Evolutionary conservation across 495 filamentous ascomycete species (phyloP).

Genomic region (Xylaria palmicola): DNA sequence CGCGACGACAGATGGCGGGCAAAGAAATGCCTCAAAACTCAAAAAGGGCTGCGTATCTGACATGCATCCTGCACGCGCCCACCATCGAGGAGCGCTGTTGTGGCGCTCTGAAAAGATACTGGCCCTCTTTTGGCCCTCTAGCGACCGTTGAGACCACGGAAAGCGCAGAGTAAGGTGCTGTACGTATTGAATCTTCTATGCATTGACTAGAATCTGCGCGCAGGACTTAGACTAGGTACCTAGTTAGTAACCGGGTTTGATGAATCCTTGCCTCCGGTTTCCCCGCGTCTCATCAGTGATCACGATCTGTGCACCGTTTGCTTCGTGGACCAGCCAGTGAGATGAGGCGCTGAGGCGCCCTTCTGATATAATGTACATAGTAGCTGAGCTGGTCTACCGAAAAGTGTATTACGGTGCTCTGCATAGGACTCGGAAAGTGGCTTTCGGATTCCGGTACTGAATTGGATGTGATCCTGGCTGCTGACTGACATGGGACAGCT

Average conservation of each 20-base stretch:
- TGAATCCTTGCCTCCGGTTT: not conserved
- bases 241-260: not conserved
- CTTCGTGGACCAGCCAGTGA: not conserved
- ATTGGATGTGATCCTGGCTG: slow-evolving; percentile 1
- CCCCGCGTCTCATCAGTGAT: not conserved
- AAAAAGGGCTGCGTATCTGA: too few relatives aligned
- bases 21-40: slow-evolving; percentile 12
- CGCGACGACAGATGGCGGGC: too few relatives aligned
- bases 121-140: too few relatives aligned
- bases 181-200: too few relatives aligned
- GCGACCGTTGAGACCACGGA: too few relatives aligned
- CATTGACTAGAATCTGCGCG: too few relatives aligned
- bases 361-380: not conserved
- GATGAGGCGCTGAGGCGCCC: not conserved
- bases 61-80: too few relatives aligned
- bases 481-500: not conserved
- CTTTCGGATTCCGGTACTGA: slow-evolving; percentile 16
- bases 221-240: not conserved
- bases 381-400: too few relatives aligned
- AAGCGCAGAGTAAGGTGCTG: too few relatives aligned
- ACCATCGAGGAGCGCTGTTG: too few relatives aligned
- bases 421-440: not conserved
- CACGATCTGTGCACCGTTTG: not conserved
- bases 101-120: too few relatives aligned
- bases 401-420: too few relatives aligned